Conservation (phyloP, 176 grass and related monocot species). For the Elaeis guineensis region DNA sequence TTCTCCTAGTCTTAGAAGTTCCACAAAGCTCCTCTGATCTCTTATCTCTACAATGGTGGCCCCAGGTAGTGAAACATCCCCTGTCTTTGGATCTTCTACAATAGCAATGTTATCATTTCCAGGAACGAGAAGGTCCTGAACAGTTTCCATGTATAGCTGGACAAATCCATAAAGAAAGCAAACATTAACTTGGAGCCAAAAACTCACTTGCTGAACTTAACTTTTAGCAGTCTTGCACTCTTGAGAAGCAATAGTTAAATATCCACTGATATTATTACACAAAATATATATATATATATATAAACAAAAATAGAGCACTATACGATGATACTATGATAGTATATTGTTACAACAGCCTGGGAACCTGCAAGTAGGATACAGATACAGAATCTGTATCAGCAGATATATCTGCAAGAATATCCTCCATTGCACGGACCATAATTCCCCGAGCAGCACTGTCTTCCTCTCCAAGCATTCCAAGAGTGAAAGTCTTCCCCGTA, state of each 20-base stretch:
- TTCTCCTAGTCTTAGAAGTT: slow-evolving; percentile 90
- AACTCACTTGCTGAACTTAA: no score
- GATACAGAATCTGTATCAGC: slow-evolving; percentile 67
- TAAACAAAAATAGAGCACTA: no score
- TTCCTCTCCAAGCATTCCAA: slow-evolving; percentile 96
- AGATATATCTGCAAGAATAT: slow-evolving; percentile 84
- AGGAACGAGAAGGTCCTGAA: slow-evolving; percentile 97
- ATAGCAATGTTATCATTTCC: slow-evolving; percentile 98
- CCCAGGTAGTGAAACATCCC: slow-evolving; percentile 90
- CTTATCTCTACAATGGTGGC: slow-evolving; percentile 82
- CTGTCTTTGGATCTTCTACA: slow-evolving; percentile 92
- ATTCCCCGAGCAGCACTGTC: slow-evolving; percentile 91
- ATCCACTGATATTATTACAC: no score
- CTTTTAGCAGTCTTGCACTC: no score
- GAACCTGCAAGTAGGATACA: slow-evolving; percentile 95
- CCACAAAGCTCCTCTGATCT: slow-evolving; percentile 90
- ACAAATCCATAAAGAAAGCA: slow-evolving; percentile 16
- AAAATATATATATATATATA: no score
- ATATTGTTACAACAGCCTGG: no score
- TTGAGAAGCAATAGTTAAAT: no score
- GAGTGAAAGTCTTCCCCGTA: slow-evolving; percentile 99
- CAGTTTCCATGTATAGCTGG: slow-evolving; percentile 99
- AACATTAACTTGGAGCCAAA: no score
- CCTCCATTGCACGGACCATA: slow-evolving; percentile 99
- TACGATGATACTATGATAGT: no score